Conservation (phyloP, 305 asterid species). For the Striga hermonthica region DNA sequence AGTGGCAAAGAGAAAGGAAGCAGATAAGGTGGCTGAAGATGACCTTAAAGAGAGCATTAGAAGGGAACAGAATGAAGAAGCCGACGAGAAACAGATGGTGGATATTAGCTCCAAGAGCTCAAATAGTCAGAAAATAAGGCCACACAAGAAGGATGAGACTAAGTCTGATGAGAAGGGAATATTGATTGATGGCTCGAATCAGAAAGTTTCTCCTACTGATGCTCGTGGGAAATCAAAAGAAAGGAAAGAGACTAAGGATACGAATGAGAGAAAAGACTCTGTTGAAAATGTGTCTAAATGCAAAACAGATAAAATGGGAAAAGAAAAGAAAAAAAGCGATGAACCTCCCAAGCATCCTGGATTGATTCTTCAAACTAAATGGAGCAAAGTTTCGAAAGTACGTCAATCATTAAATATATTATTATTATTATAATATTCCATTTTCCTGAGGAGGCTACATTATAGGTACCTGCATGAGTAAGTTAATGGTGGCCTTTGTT, state of each 20-base stretch:
- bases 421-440: constrained; percentile 6
- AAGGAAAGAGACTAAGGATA: constrained; percentile 47
- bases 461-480: constrained; percentile 8
- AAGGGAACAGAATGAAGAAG: constrained; percentile 38
- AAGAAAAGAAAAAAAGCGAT: constrained; percentile 57
- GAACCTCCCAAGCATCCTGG: constrained; percentile 97
- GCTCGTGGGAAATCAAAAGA: constrained; percentile 43
- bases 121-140: constrained; percentile 33
- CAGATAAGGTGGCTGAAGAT: constrained; percentile 46
- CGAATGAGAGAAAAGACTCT: constrained; percentile 45
- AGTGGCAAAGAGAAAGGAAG: constrained; percentile 69
- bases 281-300: constrained; percentile 45
- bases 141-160: constrained; percentile 42
- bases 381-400: constrained; percentile 75
- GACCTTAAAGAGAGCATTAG: constrained; percentile 34
- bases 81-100: constrained; percentile 33
- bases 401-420: constrained; percentile 30
- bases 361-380: constrained; percentile 68
- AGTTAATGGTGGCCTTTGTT: constrained; percentile 30
- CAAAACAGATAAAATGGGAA: constrained; percentile 46
- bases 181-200: constrained; percentile 35
- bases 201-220: constrained; percentile 41
- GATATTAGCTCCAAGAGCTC: constrained; percentile 35
- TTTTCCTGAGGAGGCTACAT: constrained; percentile 1
- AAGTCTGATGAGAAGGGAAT: constrained; percentile 32